Conservation (phyloP, 2,329 filamentous ascomycete genomes). For the Alternaria incomplexa region DNA sequence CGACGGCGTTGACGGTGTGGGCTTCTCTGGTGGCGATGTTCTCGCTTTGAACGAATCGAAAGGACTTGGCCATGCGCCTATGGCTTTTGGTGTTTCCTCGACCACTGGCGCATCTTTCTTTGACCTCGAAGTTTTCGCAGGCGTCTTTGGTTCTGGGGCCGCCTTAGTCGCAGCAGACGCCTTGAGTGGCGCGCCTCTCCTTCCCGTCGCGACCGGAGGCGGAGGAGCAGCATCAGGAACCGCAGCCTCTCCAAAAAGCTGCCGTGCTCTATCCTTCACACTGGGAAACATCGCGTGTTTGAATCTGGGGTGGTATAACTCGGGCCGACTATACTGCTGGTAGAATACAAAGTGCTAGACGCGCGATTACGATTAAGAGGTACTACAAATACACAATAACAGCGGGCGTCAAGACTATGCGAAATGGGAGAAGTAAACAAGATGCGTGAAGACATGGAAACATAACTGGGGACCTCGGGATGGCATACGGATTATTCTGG, state of each 20-base stretch:
- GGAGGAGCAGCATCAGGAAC: conserved; percentile 5
- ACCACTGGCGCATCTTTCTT: conserved; percentile 4
- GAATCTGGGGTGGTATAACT: conserved; percentile 1
- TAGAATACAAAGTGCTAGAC: background rate
- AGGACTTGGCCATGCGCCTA: conserved; percentile 13
- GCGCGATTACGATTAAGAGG: background rate
- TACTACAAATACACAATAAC: background rate
- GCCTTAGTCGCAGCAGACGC: conserved; percentile 10
- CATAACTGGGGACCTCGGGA: conserved; percentile 12
- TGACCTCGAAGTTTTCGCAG: background rate
- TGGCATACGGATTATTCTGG: conserved; percentile 9
- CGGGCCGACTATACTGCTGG: background rate
- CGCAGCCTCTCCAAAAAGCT: conserved; percentile 11
- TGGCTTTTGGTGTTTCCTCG: conserved; percentile 10
- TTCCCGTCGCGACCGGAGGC: conserved; percentile 12
- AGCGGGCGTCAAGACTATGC: conserved; percentile 1
- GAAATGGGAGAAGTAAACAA: conserved; percentile 1
- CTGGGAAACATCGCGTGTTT: conserved; percentile 26
- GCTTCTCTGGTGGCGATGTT: conserved; percentile 1
- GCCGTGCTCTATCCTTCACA: conserved; percentile 26
- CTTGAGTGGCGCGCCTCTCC: conserved; percentile 14
- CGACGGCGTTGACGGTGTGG: conserved; percentile 4
- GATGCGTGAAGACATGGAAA: conserved; percentile 7
- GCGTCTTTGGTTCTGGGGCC: conserved; percentile 10
- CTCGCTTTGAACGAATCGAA: conserved; percentile 8